A percentile compares a stretch with the other conserved stretches of the same genome.
These are phyloP conservation scores for Phytophthora colocasiae DNA, from an alignment of 352 stramenopile genomes.

Conservation along the genomic window DNA sequence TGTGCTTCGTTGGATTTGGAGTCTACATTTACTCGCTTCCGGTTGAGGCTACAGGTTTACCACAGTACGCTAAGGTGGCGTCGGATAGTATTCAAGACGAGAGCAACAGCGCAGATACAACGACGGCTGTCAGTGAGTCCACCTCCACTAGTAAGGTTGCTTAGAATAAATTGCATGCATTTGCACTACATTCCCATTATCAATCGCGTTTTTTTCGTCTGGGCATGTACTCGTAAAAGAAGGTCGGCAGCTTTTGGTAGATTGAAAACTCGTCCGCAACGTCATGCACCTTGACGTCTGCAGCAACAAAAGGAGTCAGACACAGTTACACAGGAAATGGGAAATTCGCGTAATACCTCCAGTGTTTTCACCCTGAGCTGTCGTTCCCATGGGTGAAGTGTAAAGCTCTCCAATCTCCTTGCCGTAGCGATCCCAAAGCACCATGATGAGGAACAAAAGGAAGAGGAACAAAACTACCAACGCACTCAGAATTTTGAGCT, in stretches of 20 bases:
- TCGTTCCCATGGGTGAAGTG: constrained; percentile 46
- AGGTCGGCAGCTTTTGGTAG: constrained; percentile 87
- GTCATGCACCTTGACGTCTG: constrained; percentile 70
- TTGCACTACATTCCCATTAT: background rate
- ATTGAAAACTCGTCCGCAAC: constrained; percentile 84
- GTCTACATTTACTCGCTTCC: constrained; percentile 86
- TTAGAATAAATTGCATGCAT: constrained; percentile 18
- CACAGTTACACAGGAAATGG: constrained; percentile 1
- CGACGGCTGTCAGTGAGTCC: background rate
- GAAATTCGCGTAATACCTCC: constrained; percentile 30
- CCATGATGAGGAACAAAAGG: constrained; percentile 79
- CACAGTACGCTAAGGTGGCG: constrained; percentile 37
- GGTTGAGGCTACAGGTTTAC: constrained; percentile 38
- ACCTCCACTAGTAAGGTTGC: constrained; percentile 23
- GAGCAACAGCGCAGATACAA: constrained; percentile 6
- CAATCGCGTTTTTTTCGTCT: constrained; percentile 64
- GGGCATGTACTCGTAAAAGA: constrained; percentile 91
- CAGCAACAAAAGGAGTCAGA: constrained; percentile 4
- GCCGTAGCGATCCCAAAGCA: constrained; percentile 87
- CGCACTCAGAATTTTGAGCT: constrained; percentile 75
- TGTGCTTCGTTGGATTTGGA: constrained; percentile 73
- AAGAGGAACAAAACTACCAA: constrained; percentile 80
- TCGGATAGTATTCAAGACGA: constrained; percentile 18
- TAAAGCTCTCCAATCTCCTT: constrained; percentile 88
- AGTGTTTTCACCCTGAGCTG: constrained; percentile 28